Evolutionary conservation across 768 basidiomycete species (phyloP).

Genomic region (Xerocomellus intermedius): DNA sequence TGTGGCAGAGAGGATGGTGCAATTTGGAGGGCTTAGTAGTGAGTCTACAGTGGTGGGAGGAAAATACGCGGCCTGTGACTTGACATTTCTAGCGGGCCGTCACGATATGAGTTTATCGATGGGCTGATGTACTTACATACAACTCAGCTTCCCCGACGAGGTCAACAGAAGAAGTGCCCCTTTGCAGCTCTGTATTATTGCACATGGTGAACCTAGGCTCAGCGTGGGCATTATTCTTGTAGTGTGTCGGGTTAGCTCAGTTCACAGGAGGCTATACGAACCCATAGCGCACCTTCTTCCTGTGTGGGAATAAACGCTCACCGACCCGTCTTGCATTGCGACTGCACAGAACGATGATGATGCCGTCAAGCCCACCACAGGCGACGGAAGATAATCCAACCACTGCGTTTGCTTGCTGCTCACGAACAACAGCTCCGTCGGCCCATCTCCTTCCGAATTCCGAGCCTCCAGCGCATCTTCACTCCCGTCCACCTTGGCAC

Average conservation of each 20-base stretch:
- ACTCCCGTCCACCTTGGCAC: slow-evolving; percentile 58
- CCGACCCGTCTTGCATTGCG: slow-evolving; percentile 71
- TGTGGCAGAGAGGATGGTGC: slow-evolving; percentile 58
- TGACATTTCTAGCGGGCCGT: slow-evolving; percentile 64
- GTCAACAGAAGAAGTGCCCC: slow-evolving; percentile 72
- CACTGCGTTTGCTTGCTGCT: slow-evolving; percentile 74
- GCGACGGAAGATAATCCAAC: slow-evolving; percentile 83
- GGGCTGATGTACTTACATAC: slow-evolving; percentile 53
- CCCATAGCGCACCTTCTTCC: slow-evolving; percentile 67
- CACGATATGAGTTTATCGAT: slow-evolving; percentile 1
- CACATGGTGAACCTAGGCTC: slow-evolving; percentile 66
- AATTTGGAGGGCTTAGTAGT: slow-evolving; percentile 56
- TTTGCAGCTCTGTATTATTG: slow-evolving; percentile 66
- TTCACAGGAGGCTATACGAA: neutral
- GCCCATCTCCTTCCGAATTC: slow-evolving; percentile 69
- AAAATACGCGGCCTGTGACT: slow-evolving; percentile 62
- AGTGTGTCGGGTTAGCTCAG: slow-evolving; percentile 1
- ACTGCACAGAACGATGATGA: slow-evolving; percentile 71
- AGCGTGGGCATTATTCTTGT: slow-evolving; percentile 75
- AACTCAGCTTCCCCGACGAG: slow-evolving; percentile 64
- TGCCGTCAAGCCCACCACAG: slow-evolving; percentile 64
- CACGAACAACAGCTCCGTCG: slow-evolving; percentile 64
- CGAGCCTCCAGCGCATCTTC: slow-evolving; percentile 72
- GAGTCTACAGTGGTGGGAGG: slow-evolving; percentile 61
- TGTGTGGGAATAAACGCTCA: slow-evolving; percentile 82